These are phyloP conservation scores for Suhomyces sp. DNA, from an alignment of 805 yeast genomes.

Conservation along the genomic window DNA sequence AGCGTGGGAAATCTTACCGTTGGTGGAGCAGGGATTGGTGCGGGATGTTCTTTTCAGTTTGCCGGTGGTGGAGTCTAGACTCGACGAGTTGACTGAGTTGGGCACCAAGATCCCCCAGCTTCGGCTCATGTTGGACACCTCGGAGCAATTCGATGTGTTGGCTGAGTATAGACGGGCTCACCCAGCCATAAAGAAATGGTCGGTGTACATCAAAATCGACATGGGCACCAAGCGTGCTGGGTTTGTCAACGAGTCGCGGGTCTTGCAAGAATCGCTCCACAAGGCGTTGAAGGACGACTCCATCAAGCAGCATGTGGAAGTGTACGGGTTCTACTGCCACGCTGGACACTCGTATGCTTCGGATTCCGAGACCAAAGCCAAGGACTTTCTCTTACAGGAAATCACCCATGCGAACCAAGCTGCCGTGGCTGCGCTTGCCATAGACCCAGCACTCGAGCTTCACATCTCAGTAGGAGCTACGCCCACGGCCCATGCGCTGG, in stretches of 20 bases:
- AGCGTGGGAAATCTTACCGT: constrained; percentile 51
- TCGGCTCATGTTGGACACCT: constrained; percentile 59
- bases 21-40: constrained; percentile 37
- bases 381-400: constrained; percentile 50
- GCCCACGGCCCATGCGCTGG: constrained; percentile 68
- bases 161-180: constrained; percentile 29
- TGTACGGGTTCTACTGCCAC: constrained; percentile 74
- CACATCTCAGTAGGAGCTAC: constrained; percentile 77
- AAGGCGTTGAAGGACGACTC: constrained; percentile 23
- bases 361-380: constrained; percentile 44
- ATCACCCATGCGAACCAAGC: constrained; percentile 56
- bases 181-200: constrained; percentile 45
- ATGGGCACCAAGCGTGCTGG: constrained; percentile 78
- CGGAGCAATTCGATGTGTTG: constrained; percentile 52
- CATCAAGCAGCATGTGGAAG: constrained; percentile 30
- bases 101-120: constrained; percentile 41
- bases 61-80: constrained; percentile 44
- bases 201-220: constrained; percentile 64
- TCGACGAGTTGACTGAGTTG: constrained; percentile 47
- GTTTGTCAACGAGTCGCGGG: constrained; percentile 24
- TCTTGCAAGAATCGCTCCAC: constrained; percentile 34
- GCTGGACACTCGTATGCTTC: constrained; percentile 73
- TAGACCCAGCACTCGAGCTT: constrained; percentile 39
- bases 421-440: constrained; percentile 31
- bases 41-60: constrained; percentile 37